These are phyloP conservation scores for Tubosaeta sp. DNA, from an alignment of 768 basidiomycete species.

Conservation along the genomic window DNA sequence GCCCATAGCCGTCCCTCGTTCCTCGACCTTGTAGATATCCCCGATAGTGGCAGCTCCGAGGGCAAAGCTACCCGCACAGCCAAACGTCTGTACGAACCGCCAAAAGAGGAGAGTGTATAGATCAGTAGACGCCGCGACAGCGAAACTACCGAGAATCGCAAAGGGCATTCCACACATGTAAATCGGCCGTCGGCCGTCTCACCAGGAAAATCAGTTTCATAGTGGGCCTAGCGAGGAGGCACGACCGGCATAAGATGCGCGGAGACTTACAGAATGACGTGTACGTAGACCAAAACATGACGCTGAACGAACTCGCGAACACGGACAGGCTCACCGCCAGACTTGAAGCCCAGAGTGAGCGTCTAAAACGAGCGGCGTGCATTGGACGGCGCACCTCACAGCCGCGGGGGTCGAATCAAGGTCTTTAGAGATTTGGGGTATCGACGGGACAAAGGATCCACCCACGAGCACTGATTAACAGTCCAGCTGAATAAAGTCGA, in stretches of 20 bases:
- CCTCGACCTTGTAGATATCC: constrained; percentile 63
- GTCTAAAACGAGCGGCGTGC: background rate
- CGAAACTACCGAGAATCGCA: constrained; percentile 54
- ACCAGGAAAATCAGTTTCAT: background rate
- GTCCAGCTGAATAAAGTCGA: background rate
- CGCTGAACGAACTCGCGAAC: constrained; percentile 40
- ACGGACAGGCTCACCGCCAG: constrained; percentile 51
- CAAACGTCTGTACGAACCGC: constrained; percentile 64
- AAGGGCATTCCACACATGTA: constrained; percentile 60
- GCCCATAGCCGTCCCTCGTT: constrained; percentile 58
- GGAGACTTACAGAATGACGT: constrained; percentile 44
- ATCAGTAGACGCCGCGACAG: constrained; percentile 48
- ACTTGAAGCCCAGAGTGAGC: constrained; percentile 20
- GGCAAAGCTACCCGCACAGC: constrained; percentile 52
- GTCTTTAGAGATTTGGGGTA: constrained; percentile 69
- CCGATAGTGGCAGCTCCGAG: constrained; percentile 59
- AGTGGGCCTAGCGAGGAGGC: background rate
- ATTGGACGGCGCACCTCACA: constrained; percentile 44
- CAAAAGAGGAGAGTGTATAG: constrained; percentile 47
- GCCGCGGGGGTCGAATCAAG: constrained; percentile 51
- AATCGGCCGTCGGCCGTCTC: constrained; percentile 62
- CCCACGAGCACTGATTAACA: constrained; percentile 55
- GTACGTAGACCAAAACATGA: constrained; percentile 50
- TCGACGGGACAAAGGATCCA: constrained; percentile 68
- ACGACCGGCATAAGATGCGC: background rate